Conservation (phyloP, 257 asterid species). For the Thymus quinquecostatus region DNA sequence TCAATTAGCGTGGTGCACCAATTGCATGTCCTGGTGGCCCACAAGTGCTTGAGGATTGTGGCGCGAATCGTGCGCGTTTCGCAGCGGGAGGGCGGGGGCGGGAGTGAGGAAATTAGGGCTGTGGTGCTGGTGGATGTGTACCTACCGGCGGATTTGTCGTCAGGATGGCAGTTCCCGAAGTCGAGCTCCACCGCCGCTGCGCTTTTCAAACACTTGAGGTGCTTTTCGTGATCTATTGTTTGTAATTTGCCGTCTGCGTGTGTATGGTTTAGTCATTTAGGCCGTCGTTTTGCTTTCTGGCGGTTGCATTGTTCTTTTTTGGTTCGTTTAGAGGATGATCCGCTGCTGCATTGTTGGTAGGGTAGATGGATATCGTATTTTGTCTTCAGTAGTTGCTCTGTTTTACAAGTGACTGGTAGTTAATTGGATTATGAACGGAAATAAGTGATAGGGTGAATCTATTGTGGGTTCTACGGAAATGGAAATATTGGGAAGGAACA, state of each 20-base stretch:
- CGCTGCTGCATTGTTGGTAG: constrained; percentile 25
- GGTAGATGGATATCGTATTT: not conserved
- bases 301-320: not conserved
- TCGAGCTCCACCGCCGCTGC: constrained; percentile 64
- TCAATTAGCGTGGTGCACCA: constrained; percentile 78
- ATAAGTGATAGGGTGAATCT: no score
- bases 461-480: no score
- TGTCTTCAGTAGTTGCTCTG: constrained; percentile 4
- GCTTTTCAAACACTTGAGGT: constrained; percentile 83
- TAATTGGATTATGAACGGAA: no score
- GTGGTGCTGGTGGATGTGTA: constrained; percentile 80
- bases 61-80: constrained; percentile 53
- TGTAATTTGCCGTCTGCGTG: not conserved
- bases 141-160: constrained; percentile 74
- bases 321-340: no score
- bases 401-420: not conserved
- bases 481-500: no score
- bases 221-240: not conserved
- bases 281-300: not conserved
- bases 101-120: constrained; percentile 51
- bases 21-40: constrained; percentile 56
- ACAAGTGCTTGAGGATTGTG: constrained; percentile 59
- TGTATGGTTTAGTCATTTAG: not conserved
- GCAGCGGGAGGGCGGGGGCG: constrained; percentile 34
- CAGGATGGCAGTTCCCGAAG: constrained; percentile 93